phyloP scores from a whole-genome alignment of 495 filamentous ascomycete genomes.

The Choiromyces venosus region DNA sequence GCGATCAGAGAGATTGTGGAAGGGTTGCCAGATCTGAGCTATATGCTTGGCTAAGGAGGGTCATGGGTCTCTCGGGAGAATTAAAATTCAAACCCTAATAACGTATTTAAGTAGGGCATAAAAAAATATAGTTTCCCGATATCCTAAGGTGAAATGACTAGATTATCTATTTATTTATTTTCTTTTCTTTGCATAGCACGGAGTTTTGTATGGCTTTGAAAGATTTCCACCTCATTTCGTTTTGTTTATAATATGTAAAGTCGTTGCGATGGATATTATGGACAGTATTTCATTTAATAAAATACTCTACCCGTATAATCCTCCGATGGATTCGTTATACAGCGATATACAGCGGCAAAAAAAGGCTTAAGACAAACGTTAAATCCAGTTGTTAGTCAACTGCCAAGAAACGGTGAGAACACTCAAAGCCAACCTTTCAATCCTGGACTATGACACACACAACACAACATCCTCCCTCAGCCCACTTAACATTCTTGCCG shows the following conservation, averaged over 20 bases:
- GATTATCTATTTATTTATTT: neutral
- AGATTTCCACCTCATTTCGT: neutral
- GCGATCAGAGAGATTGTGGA: constrained; percentile 38
- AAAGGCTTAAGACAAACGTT: neutral
- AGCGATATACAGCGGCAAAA: neutral
- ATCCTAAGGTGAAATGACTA: neutral
- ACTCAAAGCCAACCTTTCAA: neutral
- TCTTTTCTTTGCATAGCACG: neutral
- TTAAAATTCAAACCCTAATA: neutral
- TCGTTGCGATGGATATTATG: neutral
- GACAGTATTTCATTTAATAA: neutral
- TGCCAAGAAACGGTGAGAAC: neutral
- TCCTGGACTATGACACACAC: neutral
- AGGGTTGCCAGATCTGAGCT: constrained; percentile 44
- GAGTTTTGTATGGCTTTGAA: neutral
- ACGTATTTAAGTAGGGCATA: neutral
- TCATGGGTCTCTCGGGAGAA: neutral
- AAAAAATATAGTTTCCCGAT: neutral
- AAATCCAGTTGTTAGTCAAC: neutral
- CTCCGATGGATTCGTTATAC: neutral
- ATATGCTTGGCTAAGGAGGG: constrained; percentile 39
- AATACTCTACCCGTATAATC: neutral
- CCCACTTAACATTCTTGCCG: neutral
- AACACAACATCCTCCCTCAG: neutral
- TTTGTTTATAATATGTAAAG: neutral